Evolutionary conservation across 441 rosid genomes (phyloP), one percentile per base, ranked within the genome.

Genomic region (Aleurites moluccanus): DNA sequence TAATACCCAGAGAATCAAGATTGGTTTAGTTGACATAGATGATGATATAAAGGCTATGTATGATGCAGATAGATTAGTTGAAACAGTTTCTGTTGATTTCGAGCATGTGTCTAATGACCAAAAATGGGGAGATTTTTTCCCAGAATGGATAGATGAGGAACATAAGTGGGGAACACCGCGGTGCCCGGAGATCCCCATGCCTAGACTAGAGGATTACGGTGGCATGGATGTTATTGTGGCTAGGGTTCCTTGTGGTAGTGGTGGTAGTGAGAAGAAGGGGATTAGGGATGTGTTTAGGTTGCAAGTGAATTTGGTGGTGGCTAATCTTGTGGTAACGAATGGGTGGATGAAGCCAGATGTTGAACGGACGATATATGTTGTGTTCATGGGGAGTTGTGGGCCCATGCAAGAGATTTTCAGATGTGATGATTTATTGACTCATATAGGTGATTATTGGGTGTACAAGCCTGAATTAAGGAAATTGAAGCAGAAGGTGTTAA

Each of bases 401-500:
- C 93, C 98, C 3, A 89, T 94, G 97, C 77, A 81, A 67, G 98
- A 92, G 80, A 80, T 92, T 0, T 92, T 94, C 62, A 53, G 95
- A 67, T 91, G 96, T 16, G 91, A 91, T 42, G 96, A 92, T 70
- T 65, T 89, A 74, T 65, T 89, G 75, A 82, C 81, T 73, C 87
- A 61, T 67, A 85, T 68, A n/a, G 90, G 84, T 7, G 85, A 87
- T 11, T 84, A 86, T 64, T 79, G 91, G 97, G 84, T 90, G 57
- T 92, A 92, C 59, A 82, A 77, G 70, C 93, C 96, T 27, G 88
- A 89, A 7, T 35, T 80, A 14, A 74, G 21, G 64, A 86, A 85
- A 67, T 44, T 94, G 70, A 81, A 84, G 64, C 91, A 88, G 27
- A 88, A 86, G 79, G 81, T 87, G 42, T 61, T 80, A 25, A 88